phyloP scores from a whole-genome alignment of 2,329 filamentous ascomycete species.

The Exophiala alcalophila region DNA sequence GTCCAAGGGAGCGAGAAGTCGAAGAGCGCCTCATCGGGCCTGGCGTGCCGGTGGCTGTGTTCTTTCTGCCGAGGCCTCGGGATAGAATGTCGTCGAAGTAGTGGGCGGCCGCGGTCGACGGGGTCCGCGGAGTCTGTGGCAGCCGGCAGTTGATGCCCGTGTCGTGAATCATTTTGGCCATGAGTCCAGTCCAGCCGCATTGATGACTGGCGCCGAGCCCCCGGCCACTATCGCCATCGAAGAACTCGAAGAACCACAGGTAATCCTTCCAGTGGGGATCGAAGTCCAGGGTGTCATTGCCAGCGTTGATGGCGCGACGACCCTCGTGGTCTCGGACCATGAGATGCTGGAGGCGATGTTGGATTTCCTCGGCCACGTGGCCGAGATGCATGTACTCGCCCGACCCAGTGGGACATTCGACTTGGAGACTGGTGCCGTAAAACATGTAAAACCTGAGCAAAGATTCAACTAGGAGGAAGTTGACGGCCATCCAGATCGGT shows the following conservation, averaged over 20 bases:
- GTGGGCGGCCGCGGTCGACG: slow-evolving; percentile 76
- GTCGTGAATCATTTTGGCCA: slow-evolving; percentile 96
- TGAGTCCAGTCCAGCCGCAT: slow-evolving; percentile 92
- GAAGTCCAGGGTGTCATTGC: slow-evolving; percentile 81
- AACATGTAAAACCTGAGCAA: slow-evolving; percentile 96
- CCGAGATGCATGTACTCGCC: slow-evolving; percentile 95
- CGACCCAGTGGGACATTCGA: slow-evolving; percentile 91
- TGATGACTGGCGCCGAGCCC: slow-evolving; percentile 91
- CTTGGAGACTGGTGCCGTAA: slow-evolving; percentile 81
- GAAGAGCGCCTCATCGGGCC: slow-evolving; percentile 38
- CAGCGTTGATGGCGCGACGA: slow-evolving; percentile 80
- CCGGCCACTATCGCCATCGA: slow-evolving; percentile 85
- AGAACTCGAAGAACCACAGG: slow-evolving; percentile 96
- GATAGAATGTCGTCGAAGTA: slow-evolving; percentile 92
- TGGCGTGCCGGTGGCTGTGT: slow-evolving; percentile 20
- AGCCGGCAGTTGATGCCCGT: slow-evolving; percentile 88
- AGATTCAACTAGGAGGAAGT: slow-evolving; percentile 90
- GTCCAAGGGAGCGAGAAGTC: slow-evolving; percentile 77
- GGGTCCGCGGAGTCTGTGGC: slow-evolving; percentile 87
- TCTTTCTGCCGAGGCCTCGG: slow-evolving; percentile 46
- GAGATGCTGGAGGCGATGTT: slow-evolving; percentile 89
- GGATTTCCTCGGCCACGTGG: slow-evolving; percentile 89
- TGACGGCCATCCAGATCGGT: slow-evolving; percentile 93
- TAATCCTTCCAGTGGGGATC: slow-evolving; percentile 91
- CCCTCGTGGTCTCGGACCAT: slow-evolving; percentile 83